Conservation (phyloP, 768 basidiomycete species). For the Hygrophorus russula region DNA sequence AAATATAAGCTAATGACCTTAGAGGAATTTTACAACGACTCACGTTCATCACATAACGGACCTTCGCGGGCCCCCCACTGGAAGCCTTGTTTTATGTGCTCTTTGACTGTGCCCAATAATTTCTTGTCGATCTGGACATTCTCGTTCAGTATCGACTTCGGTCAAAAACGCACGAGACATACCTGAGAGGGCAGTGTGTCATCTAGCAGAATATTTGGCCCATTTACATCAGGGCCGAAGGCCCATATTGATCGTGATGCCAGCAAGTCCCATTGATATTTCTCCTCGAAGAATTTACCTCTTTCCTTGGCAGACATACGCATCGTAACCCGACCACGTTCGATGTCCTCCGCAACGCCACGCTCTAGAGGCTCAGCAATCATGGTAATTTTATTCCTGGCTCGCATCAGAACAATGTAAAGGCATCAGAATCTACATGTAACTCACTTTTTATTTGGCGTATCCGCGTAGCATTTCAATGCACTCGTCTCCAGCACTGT, state of each 20-base stretch:
- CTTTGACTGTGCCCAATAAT: conserved; percentile 76
- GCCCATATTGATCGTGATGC: conserved; percentile 99
- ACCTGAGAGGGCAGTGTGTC: conserved; percentile 95
- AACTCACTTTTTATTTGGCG: conserved; percentile 96
- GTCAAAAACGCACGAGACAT: conserved; percentile 9
- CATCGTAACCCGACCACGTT: conserved; percentile 87
- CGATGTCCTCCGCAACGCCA: conserved; percentile 94
- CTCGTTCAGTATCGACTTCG: conserved; percentile 1
- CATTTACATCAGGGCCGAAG: conserved; percentile 94
- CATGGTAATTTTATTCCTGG: conserved; percentile 96
- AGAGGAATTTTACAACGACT: conserved; percentile 25
- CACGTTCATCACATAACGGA: conserved; percentile 96
- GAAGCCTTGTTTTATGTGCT: conserved; percentile 98
- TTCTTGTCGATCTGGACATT: conserved; percentile 79
- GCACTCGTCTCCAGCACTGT: conserved; percentile 97
- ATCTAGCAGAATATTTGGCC: conserved; percentile 87
- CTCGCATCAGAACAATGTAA: conserved; percentile 7
- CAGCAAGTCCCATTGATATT: conserved; percentile 96
- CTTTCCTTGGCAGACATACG: conserved; percentile 92
- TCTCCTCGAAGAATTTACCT: conserved; percentile 92
- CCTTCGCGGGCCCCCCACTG: conserved; percentile 99
- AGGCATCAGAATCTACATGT: conserved; percentile 1
- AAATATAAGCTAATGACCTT: neutral
- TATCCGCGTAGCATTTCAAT: conserved; percentile 97
- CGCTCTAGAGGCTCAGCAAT: conserved; percentile 96